A percentile compares a stretch with the other conserved stretches of the same genome.
Conservation (phyloP, 2,329 filamentous ascomycete genomes). For the Cladosporium sp. region DNA sequence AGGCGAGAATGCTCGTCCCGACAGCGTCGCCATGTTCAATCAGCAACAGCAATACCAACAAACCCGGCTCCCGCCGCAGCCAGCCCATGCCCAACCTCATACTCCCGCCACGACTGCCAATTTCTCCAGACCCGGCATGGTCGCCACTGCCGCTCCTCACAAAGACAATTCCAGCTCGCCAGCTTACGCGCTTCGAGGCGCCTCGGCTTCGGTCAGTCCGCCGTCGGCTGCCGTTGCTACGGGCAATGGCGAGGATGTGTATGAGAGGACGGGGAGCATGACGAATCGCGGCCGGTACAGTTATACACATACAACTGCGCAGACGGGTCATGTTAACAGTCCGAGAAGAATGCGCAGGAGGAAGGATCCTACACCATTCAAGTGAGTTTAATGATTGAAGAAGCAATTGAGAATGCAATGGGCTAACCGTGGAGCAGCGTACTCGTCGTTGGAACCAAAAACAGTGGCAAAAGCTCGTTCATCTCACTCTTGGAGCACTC, state of each 20-base stretch:
- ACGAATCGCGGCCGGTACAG: constrained; percentile 93
- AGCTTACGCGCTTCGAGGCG: constrained; percentile 22
- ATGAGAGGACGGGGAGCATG: constrained; percentile 80
- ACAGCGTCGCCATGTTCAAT: constrained; percentile 57
- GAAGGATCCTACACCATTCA: constrained; percentile 97
- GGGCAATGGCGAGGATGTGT: constrained; percentile 56
- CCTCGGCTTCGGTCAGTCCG: constrained; percentile 20
- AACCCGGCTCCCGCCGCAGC: constrained; percentile 27
- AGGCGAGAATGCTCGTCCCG: constrained; percentile 58
- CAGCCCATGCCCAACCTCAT: constrained; percentile 25
- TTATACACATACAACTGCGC: constrained; percentile 86
- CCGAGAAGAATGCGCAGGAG: constrained; percentile 85
- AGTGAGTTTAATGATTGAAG: constrained; percentile 59
- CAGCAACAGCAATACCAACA: constrained; percentile 33
- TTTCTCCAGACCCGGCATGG: constrained; percentile 28
- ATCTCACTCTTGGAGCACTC: constrained; percentile 90
- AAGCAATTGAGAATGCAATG: background rate
- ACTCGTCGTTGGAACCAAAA: constrained; percentile 80
- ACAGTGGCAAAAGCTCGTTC: constrained; percentile 92
- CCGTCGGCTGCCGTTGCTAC: constrained; percentile 11
- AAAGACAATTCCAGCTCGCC: constrained; percentile 24
- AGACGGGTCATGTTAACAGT: constrained; percentile 80
- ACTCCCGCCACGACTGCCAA: constrained; percentile 20
- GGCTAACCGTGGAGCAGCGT: constrained; percentile 53
- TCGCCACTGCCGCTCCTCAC: constrained; percentile 18